A percentile compares a stretch with the other conserved stretches of the same genome.
Evolutionary conservation across 768 basidiomycete species (phyloP).

Genomic region (Candolleomyces aberdarensis): DNA sequence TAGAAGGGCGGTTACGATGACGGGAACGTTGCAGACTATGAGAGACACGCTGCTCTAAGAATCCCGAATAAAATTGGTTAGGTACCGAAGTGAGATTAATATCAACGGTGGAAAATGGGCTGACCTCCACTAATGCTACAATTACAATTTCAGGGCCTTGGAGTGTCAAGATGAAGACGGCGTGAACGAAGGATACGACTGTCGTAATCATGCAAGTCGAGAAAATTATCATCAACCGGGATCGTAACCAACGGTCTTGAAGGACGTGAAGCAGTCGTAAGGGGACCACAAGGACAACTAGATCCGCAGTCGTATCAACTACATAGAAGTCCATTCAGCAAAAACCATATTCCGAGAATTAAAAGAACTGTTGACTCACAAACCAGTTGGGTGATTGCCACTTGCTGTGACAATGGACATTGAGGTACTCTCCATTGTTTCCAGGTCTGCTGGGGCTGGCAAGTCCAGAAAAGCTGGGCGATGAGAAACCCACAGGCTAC

Average conservation of each 20-base stretch:
- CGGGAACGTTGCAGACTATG: constrained; percentile 38
- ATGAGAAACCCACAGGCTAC: constrained; percentile 34
- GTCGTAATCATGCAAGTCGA: constrained; percentile 51
- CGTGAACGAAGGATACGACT: constrained; percentile 45
- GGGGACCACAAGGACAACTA: constrained; percentile 43
- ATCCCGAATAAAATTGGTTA: background rate
- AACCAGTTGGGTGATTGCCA: constrained; percentile 50
- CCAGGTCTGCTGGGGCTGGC: constrained; percentile 24
- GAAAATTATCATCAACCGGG: constrained; percentile 47
- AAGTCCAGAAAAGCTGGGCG: constrained; percentile 44
- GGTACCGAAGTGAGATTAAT: background rate
- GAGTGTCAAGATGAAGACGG: constrained; percentile 33
- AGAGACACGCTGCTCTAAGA: constrained; percentile 31
- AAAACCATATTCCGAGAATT: background rate
- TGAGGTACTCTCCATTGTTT: constrained; percentile 1
- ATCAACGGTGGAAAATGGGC: background rate
- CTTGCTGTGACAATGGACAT: constrained; percentile 23
- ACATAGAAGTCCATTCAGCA: background rate
- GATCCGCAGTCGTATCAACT: constrained; percentile 49
- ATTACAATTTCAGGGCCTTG: constrained; percentile 29
- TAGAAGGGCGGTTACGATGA: constrained; percentile 26
- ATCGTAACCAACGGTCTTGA: constrained; percentile 33
- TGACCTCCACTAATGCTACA: constrained; percentile 43
- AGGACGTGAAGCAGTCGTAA: constrained; percentile 42
- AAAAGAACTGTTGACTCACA: constrained; percentile 32